phyloP scores from a whole-genome alignment of 2,329 filamentous ascomycete genomes.

The Penicillium sp. region DNA sequence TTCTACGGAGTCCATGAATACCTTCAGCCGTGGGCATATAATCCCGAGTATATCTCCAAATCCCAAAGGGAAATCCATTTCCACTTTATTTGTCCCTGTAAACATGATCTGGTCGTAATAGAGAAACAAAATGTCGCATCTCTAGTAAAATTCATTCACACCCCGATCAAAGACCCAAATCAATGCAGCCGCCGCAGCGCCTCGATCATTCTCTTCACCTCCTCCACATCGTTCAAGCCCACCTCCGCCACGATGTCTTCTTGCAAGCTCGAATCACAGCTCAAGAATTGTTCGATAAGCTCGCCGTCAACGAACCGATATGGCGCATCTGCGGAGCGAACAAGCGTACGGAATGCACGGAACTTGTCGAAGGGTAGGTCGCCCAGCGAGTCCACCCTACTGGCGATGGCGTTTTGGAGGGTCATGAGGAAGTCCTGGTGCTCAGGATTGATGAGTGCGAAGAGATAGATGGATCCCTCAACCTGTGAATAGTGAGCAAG shows the following conservation, averaged over 20 bases:
- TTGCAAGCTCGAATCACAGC: conserved; percentile 58
- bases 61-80: too few relatives aligned
- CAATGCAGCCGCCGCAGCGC: conserved; percentile 49
- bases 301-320: conserved; percentile 90
- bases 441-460: conserved; percentile 67
- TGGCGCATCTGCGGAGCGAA: conserved; percentile 67
- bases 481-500: conserved; percentile 50
- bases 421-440: conserved; percentile 76
- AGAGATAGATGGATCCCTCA: conserved; percentile 87
- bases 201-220: conserved; percentile 58
- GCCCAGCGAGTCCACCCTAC: conserved; percentile 63
- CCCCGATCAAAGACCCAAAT: not conserved
- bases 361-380: conserved; percentile 71
- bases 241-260: conserved; percentile 49
- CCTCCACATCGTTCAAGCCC: conserved; percentile 51
- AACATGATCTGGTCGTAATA: not conserved
- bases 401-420: conserved; percentile 68
- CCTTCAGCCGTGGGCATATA: not conserved
- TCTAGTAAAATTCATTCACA: not conserved
- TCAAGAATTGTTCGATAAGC: conserved; percentile 77
- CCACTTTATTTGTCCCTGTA: not conserved
- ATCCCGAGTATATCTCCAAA: not conserved
- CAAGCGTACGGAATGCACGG: conserved; percentile 72
- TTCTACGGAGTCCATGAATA: not conserved
- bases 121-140: not conserved